These are phyloP conservation scores for Yarrowia hollandica DNA, from an alignment of 805 yeast species.

Conservation along the genomic window DNA sequence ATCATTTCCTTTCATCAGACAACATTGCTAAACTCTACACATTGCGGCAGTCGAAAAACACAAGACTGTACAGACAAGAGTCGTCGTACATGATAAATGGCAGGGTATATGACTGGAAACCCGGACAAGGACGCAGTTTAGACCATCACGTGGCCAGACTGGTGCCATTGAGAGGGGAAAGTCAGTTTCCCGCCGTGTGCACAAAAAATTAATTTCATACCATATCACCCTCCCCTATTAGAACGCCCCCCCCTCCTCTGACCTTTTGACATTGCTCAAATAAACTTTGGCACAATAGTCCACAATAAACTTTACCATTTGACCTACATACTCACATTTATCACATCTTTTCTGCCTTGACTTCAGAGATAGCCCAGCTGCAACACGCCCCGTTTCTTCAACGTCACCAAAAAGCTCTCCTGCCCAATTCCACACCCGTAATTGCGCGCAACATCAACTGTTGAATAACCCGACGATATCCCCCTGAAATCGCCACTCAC, in stretches of 20 bases:
- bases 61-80: slow-evolving; percentile 13
- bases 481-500: too few relatives aligned
- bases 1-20: not conserved
- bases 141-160: too few relatives aligned
- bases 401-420: not conserved
- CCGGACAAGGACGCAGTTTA: too few relatives aligned
- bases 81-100: not conserved
- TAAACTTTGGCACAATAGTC: not conserved
- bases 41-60: not conserved
- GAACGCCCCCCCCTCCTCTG: not conserved
- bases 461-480: too few relatives aligned
- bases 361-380: slow-evolving; percentile 9
- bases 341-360: not conserved
- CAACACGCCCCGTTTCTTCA: too few relatives aligned
- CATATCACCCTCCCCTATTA: not conserved
- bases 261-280: not conserved
- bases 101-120: too few relatives aligned
- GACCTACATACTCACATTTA: not conserved
- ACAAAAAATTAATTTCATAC: too few relatives aligned
- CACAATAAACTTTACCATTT: not conserved
- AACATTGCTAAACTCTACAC: slow-evolving; percentile 22
- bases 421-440: not conserved
- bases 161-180: too few relatives aligned
- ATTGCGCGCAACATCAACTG: slow-evolving; percentile 21
- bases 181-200: too few relatives aligned